These are phyloP conservation scores for Parafenestella ontariensis DNA, from an alignment of 2,329 filamentous ascomycete genomes.

Conservation along the genomic window DNA sequence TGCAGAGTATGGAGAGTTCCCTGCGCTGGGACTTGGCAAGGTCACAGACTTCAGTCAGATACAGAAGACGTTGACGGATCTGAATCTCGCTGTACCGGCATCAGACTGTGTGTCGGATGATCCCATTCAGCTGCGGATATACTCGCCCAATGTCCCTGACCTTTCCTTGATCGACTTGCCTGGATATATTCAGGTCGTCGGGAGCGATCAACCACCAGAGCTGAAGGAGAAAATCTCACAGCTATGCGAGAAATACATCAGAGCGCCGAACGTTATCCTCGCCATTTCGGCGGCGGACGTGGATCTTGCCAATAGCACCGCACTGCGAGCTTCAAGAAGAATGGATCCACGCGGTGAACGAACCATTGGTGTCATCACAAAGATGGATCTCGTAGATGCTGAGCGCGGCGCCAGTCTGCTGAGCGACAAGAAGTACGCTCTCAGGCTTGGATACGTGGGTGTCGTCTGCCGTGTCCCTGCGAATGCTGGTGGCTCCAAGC, in stretches of 20 bases:
- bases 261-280: slow-evolving; percentile 92
- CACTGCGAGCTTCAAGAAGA: slow-evolving; percentile 83
- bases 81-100: slow-evolving; percentile 91
- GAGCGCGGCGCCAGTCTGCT: slow-evolving; percentile 78
- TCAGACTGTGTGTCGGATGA: slow-evolving; percentile 94
- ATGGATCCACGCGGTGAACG: slow-evolving; percentile 94
- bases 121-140: slow-evolving; percentile 93
- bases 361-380: slow-evolving; percentile 98
- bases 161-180: slow-evolving; percentile 95
- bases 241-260: slow-evolving; percentile 98
- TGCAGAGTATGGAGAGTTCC: slow-evolving; percentile 95
- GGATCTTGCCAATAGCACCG: slow-evolving; percentile 94
- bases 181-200: slow-evolving; percentile 95
- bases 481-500: slow-evolving; percentile 63
- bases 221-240: slow-evolving; percentile 96
- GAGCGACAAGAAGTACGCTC: slow-evolving; percentile 88
- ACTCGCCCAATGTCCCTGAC: slow-evolving; percentile 94
- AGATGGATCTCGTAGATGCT: slow-evolving; percentile 96
- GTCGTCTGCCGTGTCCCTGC: slow-evolving; percentile 84
- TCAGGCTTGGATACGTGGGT: slow-evolving; percentile 94
- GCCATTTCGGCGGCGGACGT: slow-evolving; percentile 98
- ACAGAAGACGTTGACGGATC: slow-evolving; percentile 90
- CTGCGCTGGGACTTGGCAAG: slow-evolving; percentile 85
- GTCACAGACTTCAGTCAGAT: slow-evolving; percentile 92
- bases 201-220: slow-evolving; percentile 86